Evolutionary conservation across 139 green algal genomes (phyloP).

Genomic region (Chlorokybus atmophyticus): DNA sequence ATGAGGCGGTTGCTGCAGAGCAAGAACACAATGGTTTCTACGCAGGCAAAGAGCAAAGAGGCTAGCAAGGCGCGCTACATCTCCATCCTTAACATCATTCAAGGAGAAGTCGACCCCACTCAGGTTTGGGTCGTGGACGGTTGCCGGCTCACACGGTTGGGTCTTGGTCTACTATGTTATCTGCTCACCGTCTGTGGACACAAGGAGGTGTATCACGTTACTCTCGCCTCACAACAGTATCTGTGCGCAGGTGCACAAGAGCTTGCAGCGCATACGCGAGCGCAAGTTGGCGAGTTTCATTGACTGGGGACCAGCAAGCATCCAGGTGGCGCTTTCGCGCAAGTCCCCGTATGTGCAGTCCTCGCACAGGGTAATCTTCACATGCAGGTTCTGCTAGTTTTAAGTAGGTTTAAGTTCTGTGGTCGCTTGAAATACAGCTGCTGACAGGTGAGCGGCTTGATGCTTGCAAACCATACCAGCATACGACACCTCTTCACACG

Average conservation of each 20-base stretch:
- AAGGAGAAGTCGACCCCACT: constrained; percentile 77
- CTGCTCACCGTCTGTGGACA: too few relatives aligned
- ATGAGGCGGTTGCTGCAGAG: constrained; percentile 71
- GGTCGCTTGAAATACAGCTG: too few relatives aligned
- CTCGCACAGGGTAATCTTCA: constrained; percentile 60
- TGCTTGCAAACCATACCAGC: constrained; percentile 97
- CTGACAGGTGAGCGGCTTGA: constrained; percentile 68
- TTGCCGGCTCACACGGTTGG: too few relatives aligned
- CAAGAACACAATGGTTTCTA: constrained; percentile 97
- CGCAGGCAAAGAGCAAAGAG: constrained; percentile 61
- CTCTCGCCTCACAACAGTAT: too few relatives aligned
- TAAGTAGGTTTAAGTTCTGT: too few relatives aligned
- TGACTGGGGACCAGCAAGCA: constrained; percentile 88
- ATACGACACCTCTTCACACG: constrained; percentile 86
- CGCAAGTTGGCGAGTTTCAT: constrained; percentile 90
- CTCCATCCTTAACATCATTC: constrained; percentile 97
- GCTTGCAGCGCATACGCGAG: constrained; percentile 88
- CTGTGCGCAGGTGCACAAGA: constrained; percentile 82
- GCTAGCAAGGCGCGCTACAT: constrained; percentile 67
- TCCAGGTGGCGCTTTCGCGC: constrained; percentile 90
- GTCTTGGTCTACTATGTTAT: too few relatives aligned
- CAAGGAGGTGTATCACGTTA: too few relatives aligned
- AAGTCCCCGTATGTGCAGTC: constrained; percentile 82
- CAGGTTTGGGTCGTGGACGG: too few relatives aligned
- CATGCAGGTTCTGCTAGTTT: too few relatives aligned